Percentiles rank a stretch among this genome's conserved stretches.
phyloP scores from a whole-genome alignment of 352 stramenopile species.

The Globisporangium megalacanthum region DNA sequence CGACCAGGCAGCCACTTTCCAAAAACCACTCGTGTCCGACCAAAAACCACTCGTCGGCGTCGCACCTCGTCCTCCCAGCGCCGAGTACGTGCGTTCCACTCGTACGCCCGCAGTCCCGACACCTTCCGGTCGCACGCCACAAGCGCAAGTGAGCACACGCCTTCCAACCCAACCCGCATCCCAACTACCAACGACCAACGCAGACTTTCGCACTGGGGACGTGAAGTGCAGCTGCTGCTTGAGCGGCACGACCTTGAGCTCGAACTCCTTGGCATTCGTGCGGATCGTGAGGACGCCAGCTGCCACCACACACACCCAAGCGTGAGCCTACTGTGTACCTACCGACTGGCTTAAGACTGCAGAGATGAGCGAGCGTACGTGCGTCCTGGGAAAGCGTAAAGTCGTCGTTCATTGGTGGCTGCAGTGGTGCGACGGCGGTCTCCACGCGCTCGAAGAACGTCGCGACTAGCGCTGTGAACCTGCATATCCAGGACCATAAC shows the following conservation, averaged over 20 bases:
- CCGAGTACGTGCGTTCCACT: constrained; percentile 64
- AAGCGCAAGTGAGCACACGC: too few species aligned
- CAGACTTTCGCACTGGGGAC: constrained; percentile 37
- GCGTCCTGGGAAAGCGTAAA: constrained; percentile 45
- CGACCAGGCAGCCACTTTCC: too few species aligned
- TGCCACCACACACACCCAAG: constrained; percentile 5
- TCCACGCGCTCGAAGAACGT: constrained; percentile 68
- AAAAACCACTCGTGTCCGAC: too few species aligned
- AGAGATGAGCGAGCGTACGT: constrained; percentile 15
- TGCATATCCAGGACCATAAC: constrained; percentile 11
- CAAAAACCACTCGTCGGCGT: not conserved
- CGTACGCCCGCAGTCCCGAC: constrained; percentile 62
- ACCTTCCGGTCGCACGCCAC: constrained; percentile 26
- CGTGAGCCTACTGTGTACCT: not conserved
- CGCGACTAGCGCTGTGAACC: constrained; percentile 41
- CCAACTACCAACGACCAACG: too few species aligned
- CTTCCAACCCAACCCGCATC: not conserved
- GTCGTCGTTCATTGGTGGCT: constrained; percentile 52
- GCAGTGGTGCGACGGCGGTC: constrained; percentile 44
- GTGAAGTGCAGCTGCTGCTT: constrained; percentile 73
- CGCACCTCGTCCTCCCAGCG: constrained; percentile 76
- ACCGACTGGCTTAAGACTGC: too few species aligned
- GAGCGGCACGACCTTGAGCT: constrained; percentile 40
- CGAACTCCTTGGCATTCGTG: constrained; percentile 50
- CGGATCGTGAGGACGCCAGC: constrained; percentile 41